Conservation (phyloP, 2,329 filamentous ascomycete genomes). For the Phaeoacremonium minimum region DNA sequence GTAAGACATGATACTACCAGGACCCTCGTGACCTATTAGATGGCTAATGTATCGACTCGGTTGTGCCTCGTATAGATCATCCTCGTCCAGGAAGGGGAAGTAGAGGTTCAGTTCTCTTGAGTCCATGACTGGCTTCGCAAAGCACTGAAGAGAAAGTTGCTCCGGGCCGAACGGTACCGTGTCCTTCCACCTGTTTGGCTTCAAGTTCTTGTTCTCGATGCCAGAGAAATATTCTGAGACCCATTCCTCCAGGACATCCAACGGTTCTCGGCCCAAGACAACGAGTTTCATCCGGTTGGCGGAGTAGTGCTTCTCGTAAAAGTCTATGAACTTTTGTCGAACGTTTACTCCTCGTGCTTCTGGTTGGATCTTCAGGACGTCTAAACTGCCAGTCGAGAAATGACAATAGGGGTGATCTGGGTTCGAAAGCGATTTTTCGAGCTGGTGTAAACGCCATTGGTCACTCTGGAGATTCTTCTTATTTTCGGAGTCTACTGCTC, state of each 20-base stretch:
- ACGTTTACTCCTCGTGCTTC: constrained; percentile 78
- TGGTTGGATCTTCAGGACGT: constrained; percentile 79
- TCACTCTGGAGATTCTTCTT: constrained; percentile 97
- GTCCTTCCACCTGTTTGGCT: constrained; percentile 51
- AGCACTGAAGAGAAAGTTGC: constrained; percentile 64
- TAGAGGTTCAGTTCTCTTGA: constrained; percentile 72
- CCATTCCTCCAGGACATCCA: constrained; percentile 82
- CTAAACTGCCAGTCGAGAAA: constrained; percentile 86
- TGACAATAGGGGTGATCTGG: constrained; percentile 84
- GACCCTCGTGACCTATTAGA: constrained; percentile 86
- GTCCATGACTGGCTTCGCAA: constrained; percentile 90
- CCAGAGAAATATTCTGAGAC: constrained; percentile 77
- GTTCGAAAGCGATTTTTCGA: constrained; percentile 85
- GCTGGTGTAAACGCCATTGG: constrained; percentile 79
- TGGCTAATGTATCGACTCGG: constrained; percentile 85
- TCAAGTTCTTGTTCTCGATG: constrained; percentile 76
- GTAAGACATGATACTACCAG: constrained; percentile 86
- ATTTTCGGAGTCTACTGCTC: constrained; percentile 90
- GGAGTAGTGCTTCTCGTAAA: constrained; percentile 85
- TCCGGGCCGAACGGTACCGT: constrained; percentile 44
- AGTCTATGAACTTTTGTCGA: constrained; percentile 86
- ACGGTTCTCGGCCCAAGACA: constrained; percentile 73
- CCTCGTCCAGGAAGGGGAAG: constrained; percentile 84
- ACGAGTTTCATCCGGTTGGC: constrained; percentile 93
- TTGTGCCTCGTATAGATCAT: constrained; percentile 71